Conservation (phyloP, 495 filamentous ascomycete species). For the Melanomma pulvis-pyrius region DNA sequence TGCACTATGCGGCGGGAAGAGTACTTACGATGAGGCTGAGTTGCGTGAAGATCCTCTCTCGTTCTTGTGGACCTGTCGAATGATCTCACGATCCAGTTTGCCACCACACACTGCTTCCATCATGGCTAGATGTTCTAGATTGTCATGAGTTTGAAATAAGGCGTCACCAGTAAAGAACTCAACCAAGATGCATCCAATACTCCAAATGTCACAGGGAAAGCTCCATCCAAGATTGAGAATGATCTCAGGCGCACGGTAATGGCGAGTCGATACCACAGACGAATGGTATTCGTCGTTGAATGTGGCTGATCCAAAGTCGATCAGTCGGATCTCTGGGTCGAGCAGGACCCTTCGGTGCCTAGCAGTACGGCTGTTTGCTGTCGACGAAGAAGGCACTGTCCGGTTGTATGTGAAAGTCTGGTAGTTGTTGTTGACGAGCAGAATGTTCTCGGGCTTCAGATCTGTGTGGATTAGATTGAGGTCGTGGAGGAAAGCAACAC, state of each 20-base stretch:
- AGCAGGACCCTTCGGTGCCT: conserved; percentile 85
- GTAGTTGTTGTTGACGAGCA: conserved; percentile 84
- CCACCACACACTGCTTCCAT: conserved; percentile 88
- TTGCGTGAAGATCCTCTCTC: conserved; percentile 68
- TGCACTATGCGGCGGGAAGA: neutral
- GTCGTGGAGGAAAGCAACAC: conserved; percentile 96
- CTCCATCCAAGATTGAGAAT: conserved; percentile 97
- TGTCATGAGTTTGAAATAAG: conserved; percentile 97
- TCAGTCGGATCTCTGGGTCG: conserved; percentile 93
- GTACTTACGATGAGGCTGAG: conserved; percentile 76
- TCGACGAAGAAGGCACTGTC: conserved; percentile 88
- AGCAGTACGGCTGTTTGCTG: conserved; percentile 72
- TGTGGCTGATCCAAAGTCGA: conserved; percentile 97
- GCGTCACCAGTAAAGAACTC: conserved; percentile 99
- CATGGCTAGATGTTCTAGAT: conserved; percentile 98
- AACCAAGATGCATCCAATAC: conserved; percentile 97
- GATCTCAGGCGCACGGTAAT: conserved; percentile 96
- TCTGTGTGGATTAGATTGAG: conserved; percentile 98
- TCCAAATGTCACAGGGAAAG: conserved; percentile 98
- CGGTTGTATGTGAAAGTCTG: conserved; percentile 98
- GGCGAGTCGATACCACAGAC: conserved; percentile 91
- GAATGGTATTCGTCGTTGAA: conserved; percentile 99
- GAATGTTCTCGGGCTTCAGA: conserved; percentile 96
- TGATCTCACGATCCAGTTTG: conserved; percentile 72
- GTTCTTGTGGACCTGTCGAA: conserved; percentile 70